Conservation (phyloP, 441 rosid genomes). For the Dalechampia spathulata region DNA sequence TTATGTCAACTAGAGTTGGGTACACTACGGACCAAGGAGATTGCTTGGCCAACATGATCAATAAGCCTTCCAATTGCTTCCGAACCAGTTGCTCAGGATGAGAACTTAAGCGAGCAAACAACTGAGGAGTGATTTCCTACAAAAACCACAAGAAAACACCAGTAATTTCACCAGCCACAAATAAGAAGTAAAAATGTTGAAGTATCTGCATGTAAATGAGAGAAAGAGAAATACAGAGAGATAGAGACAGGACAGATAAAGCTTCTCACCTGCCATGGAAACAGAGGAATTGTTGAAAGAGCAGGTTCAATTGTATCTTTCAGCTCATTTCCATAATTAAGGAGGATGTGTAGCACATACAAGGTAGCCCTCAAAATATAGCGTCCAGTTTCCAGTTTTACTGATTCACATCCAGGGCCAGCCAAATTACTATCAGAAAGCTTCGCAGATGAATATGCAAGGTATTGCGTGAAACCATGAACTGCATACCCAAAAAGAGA, state of each 20-base stretch:
- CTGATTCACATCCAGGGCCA: slow-evolving; percentile 48
- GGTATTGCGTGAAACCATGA: slow-evolving; percentile 72
- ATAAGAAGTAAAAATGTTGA: neutral
- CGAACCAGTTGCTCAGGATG: slow-evolving; percentile 90
- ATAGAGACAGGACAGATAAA: slow-evolving; percentile 22
- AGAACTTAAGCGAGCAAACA: slow-evolving; percentile 93
- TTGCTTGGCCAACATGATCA: slow-evolving; percentile 80
- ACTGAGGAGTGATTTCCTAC: slow-evolving; percentile 89
- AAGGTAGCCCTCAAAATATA: slow-evolving; percentile 76
- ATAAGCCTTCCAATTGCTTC: slow-evolving; percentile 75
- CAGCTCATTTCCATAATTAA: slow-evolving; percentile 86
- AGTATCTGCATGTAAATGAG: neutral
- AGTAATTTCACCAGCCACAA: neutral
- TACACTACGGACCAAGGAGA: slow-evolving; percentile 93
- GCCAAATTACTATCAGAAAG: slow-evolving; percentile 39
- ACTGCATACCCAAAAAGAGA: slow-evolving; percentile 91
- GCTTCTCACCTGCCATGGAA: slow-evolving; percentile 87
- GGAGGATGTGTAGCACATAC: slow-evolving; percentile 75
- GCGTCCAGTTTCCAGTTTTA: slow-evolving; percentile 57
- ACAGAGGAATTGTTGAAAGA: slow-evolving; percentile 77
- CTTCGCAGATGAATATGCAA: slow-evolving; percentile 60
- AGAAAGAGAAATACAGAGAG: no score
- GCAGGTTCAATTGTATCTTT: slow-evolving; percentile 74
- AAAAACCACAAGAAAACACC: neutral
- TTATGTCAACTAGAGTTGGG: slow-evolving; percentile 86